These are phyloP conservation scores for Tricholoma flavovirens DNA, from an alignment of 768 basidiomycete genomes.

Conservation along the genomic window DNA sequence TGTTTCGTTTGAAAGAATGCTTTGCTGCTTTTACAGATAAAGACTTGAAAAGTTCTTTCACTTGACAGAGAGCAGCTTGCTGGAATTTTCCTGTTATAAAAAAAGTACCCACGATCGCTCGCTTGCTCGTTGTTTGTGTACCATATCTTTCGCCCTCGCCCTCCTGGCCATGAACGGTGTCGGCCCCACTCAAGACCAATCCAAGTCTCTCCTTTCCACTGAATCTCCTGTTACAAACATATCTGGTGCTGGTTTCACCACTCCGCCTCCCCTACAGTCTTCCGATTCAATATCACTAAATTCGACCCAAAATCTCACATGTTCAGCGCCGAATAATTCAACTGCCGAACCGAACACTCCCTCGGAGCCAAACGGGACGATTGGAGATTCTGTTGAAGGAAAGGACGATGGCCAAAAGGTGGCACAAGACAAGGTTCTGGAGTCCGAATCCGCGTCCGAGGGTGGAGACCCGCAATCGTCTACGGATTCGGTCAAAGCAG, in stretches of 20 bases:
- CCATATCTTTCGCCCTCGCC: conserved; percentile 18
- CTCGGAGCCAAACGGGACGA: background rate
- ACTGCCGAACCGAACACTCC: conserved; percentile 4
- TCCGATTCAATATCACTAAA: conserved; percentile 12
- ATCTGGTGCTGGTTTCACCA: conserved; percentile 25
- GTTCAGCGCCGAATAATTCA: conserved; percentile 4
- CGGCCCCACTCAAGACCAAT: conserved; percentile 25
- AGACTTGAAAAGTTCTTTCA: background rate
- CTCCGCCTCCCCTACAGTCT: conserved; percentile 14
- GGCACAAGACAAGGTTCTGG: conserved; percentile 14
- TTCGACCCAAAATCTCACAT: conserved; percentile 6
- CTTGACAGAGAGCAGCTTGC: conserved; percentile 4
- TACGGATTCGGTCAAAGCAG: conserved; percentile 29
- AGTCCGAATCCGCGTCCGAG: conserved; percentile 17
- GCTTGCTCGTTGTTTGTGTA: conserved; percentile 27
- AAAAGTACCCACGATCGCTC: conserved; percentile 37
- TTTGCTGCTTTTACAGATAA: background rate
- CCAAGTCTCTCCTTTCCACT: conserved; percentile 26
- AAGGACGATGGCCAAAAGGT: background rate
- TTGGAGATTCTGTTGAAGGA: background rate
- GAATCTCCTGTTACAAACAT: conserved; percentile 20
- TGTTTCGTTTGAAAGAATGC: background rate
- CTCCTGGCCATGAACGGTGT: conserved; percentile 42
- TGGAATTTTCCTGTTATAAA: conserved; percentile 17
- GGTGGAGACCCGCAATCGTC: conserved; percentile 8